Base-by-base conservation (phyloP, 202 grass and related monocot genomes). In the Carex arenaria region DNA sequence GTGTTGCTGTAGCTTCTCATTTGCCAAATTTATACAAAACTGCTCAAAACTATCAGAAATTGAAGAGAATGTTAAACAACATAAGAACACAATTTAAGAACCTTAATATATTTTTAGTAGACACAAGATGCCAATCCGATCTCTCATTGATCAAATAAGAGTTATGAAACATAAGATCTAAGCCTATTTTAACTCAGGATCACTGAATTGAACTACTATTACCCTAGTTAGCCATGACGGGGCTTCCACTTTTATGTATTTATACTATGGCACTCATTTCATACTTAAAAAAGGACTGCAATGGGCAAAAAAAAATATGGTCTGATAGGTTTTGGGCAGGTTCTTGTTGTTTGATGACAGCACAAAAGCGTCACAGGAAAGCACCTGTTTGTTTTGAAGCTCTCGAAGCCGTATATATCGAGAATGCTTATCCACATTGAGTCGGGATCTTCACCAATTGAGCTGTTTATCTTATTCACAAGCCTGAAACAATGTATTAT, bases 371-470 rank as follows among this genome's bases (percentile, higher is more conserved):
- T 91, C 87, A 87, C 92, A 75, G 78, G 85, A 80, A 90, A 93
- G 89, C 92, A 98, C 95, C 95, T 98, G 95, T 98, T 98, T 93
- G 87, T 95, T 87, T 95, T 98, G 89, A 98, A 98, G 88, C 95
- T 98, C 87, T 98, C 95, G 76, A 98, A 98, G 51, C 95, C 95
- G 13, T 98, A 98, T 82, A 98, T 98, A 91, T 98, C 95, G 12
- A 98, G 89, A 72, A 98, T 92, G 74, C 92, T 92, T 57, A 98
- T 98, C 88, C 95, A 90, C 77, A 85, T 95, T 68, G 95, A 95
- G 88, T 95, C 69, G n/a, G 92, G 93, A 90, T 98, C 95, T 93
- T 98, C 92, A 52, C 95, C 95, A 84, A 98, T 98, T 67, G 95
- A 95, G 64, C 71, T 86, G 87, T 98, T 98, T 87, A 98, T 98